Conservation (phyloP, 192 early-diverging fungal genomes). For the Entomortierella chlamydospora region DNA sequence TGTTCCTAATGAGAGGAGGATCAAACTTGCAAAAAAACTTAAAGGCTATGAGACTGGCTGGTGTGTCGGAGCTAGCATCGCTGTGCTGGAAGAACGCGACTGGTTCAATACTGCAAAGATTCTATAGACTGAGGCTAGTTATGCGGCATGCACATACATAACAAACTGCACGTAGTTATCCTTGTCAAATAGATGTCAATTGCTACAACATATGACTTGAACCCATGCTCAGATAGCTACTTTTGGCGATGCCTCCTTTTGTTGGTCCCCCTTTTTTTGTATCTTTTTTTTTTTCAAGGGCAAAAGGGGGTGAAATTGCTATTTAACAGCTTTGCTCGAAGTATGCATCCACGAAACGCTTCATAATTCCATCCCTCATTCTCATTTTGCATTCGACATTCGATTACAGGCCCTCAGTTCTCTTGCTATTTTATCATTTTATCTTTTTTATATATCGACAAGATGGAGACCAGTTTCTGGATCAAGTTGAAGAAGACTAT, state of each 20-base stretch:
- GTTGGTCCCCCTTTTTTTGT: not conserved
- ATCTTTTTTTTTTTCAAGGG: conserved; percentile 9
- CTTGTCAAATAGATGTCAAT: not conserved
- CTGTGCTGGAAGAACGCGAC: conserved; percentile 73
- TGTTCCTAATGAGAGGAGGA: conserved; percentile 71
- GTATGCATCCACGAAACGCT: too few species aligned
- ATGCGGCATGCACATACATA: not conserved
- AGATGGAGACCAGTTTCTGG: conserved; percentile 50
- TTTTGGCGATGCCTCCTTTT: not conserved
- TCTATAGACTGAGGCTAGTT: too few species aligned
- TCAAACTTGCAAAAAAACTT: conserved; percentile 94
- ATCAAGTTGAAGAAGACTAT: conserved; percentile 62
- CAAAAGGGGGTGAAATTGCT: not conserved
- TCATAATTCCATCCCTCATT: not conserved
- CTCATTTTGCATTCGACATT: not conserved
- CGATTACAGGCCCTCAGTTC: not conserved
- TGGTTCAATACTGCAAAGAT: conserved; percentile 13
- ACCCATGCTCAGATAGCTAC: not conserved
- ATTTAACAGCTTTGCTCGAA: too few species aligned
- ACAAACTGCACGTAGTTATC: not conserved
- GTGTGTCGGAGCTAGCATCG: conserved; percentile 93
- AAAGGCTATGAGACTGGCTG: conserved; percentile 96
- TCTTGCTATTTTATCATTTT: not conserved
- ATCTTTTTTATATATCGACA: conserved; percentile 1
- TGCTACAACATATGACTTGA: not conserved